Base-by-base conservation (phyloP, 306 rosid genomes). In the Gillenia trifoliata region DNA sequence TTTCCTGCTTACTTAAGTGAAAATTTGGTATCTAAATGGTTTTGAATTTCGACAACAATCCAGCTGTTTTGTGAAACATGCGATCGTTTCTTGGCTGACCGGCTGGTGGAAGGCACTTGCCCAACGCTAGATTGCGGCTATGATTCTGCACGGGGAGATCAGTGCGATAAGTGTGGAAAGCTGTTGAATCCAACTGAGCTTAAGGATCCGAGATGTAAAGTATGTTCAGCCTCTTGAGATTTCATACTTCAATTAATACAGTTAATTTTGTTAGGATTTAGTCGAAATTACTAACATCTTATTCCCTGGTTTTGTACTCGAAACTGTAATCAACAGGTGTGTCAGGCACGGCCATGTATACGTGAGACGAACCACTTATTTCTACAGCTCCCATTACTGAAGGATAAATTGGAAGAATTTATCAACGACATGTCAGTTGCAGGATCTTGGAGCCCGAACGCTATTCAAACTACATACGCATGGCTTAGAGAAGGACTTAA, bases 81-180 rank as follows among this genome's bases (percentile, higher is more conserved):
- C 78, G 8, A 85, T 59, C 86, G 83, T 71, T 91, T 91, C 83
- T 75, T 91, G 81, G 93, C 93, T 33, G 96, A 91, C 54, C 79
- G 93, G 49, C 90, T 88, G 5, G 90, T 91, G 76, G 91, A 85
- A 82, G 96, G 96, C 54, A 81, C 61, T 64, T 91, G 93, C 76
- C 91, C 91, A 13, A 80, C 64, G 36, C 84, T 54, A 2, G 86
- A 83, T 30, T 91, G 96, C 22, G 85, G 79, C 64, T 82, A 86
- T 80, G 90, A 83, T 70, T 88, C 90, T 68, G 96, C 96, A 16
- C 85, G 93, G 13, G 96, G 96, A 12, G 96, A 90, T 70, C 96
- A 88, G 52, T 90, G 96, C 62, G 96, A 90, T 75, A 82, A 88
- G 74, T 91, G 96, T 64, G 91, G 96, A 65, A 83, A 88, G 71